phyloP scores from a whole-genome alignment of 129 eudicot species.

The Helianthus tuberosus region DNA sequence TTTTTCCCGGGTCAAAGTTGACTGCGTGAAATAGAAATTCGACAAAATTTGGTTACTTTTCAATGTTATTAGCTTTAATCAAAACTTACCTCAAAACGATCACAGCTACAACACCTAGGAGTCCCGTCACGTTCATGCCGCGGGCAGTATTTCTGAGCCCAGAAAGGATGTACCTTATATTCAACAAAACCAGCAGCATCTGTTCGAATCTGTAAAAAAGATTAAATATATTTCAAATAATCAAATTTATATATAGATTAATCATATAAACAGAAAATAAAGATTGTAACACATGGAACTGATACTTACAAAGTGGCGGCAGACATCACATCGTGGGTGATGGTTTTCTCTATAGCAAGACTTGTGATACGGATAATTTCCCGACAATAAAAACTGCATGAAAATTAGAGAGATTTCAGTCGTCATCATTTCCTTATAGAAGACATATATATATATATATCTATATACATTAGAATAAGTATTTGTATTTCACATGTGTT shows the following conservation, averaged over 20 bases:
- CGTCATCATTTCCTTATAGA: slow-evolving; percentile 2
- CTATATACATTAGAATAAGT: not conserved
- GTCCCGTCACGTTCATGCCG: slow-evolving; percentile 81
- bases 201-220: slow-evolving; percentile 56
- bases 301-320: slow-evolving; percentile 80
- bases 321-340: slow-evolving; percentile 87
- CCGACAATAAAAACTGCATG: slow-evolving; percentile 69
- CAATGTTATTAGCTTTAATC: not conserved
- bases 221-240: not conserved
- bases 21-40: not conserved
- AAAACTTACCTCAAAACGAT: slow-evolving; percentile 75
- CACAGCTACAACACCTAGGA: slow-evolving; percentile 87
- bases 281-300: not conserved
- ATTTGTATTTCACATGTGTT: not conserved
- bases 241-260: not conserved
- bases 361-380: slow-evolving; percentile 71
- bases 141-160: slow-evolving; percentile 84
- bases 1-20: not conserved
- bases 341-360: slow-evolving; percentile 73
- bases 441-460: not conserved
- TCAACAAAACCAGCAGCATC: slow-evolving; percentile 77
- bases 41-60: not conserved
- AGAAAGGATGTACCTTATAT: slow-evolving; percentile 81
- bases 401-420: slow-evolving; percentile 1
- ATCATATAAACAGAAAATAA: not conserved